Percentiles rank a stretch among this genome's conserved stretches.
These are phyloP conservation scores for Stagonosporopsis cucurbitacearum DNA, from an alignment of 2,329 filamentous ascomycete genomes.

Conservation along the genomic window DNA sequence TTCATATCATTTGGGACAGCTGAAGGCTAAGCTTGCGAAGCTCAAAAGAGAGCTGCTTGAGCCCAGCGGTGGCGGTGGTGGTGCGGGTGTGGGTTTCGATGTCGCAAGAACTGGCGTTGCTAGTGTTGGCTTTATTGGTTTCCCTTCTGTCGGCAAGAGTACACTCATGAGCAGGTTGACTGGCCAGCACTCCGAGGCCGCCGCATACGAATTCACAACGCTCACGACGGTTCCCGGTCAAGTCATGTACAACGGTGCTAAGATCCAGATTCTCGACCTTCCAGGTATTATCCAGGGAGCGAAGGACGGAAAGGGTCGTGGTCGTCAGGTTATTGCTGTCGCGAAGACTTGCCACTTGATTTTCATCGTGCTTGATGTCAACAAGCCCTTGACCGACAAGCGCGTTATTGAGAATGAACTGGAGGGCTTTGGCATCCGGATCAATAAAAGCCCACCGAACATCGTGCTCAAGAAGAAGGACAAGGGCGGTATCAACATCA, in stretches of 20 bases:
- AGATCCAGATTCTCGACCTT: conserved; percentile 97
- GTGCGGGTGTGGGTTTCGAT: conserved; percentile 91
- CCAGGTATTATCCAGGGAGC: conserved; percentile 99
- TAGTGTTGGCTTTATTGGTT: conserved; percentile 96
- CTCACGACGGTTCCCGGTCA: conserved; percentile 96
- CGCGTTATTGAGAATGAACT: conserved; percentile 92
- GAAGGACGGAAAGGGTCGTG: conserved; percentile 96
- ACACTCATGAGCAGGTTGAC: conserved; percentile 95
- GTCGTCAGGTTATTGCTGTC: conserved; percentile 97
- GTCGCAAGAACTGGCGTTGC: conserved; percentile 97
- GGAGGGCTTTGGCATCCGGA: conserved; percentile 95
- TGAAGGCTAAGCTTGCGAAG: conserved; percentile 98
- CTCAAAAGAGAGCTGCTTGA: conserved; percentile 95
- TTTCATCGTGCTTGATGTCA: conserved; percentile 97
- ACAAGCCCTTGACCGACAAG: conserved; percentile 98
- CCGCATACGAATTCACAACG: conserved; percentile 98
- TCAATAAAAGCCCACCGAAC: conserved; percentile 97
- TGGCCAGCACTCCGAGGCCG: conserved; percentile 95
- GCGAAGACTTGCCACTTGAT: conserved; percentile 99
- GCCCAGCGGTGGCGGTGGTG: conserved; percentile 78
- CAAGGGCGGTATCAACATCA: conserved; percentile 95
- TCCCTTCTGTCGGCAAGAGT: conserved; percentile 97
- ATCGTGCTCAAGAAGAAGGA: conserved; percentile 99
- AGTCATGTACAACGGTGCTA: conserved; percentile 94
- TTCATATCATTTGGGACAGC: conserved; percentile 86